phyloP scores from a whole-genome alignment of 2,329 filamentous ascomycete genomes.

The Aspergillus fumigatiaffinis region DNA sequence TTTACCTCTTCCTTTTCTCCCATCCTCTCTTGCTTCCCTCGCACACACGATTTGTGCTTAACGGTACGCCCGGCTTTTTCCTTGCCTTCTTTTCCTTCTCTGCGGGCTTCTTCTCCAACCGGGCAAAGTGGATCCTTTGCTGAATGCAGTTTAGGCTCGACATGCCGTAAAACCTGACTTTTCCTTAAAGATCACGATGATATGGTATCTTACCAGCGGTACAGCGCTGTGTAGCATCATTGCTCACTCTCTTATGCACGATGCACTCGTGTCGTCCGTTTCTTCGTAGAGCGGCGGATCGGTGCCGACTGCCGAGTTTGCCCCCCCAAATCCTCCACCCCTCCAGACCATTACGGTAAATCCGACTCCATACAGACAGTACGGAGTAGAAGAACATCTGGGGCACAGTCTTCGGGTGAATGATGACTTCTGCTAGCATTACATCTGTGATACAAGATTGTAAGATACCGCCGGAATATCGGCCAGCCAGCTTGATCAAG shows the following conservation, averaged over 20 bases:
- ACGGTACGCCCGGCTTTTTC: slow-evolving; percentile 15
- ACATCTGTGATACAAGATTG: not conserved
- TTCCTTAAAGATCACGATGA: slow-evolving; percentile 12
- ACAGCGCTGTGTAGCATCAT: not conserved
- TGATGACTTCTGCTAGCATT: not conserved
- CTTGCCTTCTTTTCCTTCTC: slow-evolving; percentile 5
- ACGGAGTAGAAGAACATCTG: not conserved
- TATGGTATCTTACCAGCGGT: slow-evolving; percentile 12
- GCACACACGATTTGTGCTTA: slow-evolving; percentile 17
- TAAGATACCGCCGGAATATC: not conserved
- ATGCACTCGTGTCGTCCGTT: not conserved
- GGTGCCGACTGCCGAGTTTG: not conserved
- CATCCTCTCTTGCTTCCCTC: slow-evolving; percentile 3
- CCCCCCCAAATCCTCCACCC: not conserved
- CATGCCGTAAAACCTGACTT: slow-evolving; percentile 15
- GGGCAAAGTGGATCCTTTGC: slow-evolving; percentile 6
- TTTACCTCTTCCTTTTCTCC: slow-evolving; percentile 4
- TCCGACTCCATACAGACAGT: not conserved
- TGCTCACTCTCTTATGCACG: not conserved
- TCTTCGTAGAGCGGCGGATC: not conserved
- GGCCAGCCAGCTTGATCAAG: not conserved
- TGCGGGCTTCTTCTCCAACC: slow-evolving; percentile 10
- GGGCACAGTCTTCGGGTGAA: not conserved
- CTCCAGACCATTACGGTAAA: not conserved
- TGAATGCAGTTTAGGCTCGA: slow-evolving; percentile 9